phyloP scores from a whole-genome alignment of 2,329 filamentous ascomycete genomes.

The Madurella fahalii region DNA sequence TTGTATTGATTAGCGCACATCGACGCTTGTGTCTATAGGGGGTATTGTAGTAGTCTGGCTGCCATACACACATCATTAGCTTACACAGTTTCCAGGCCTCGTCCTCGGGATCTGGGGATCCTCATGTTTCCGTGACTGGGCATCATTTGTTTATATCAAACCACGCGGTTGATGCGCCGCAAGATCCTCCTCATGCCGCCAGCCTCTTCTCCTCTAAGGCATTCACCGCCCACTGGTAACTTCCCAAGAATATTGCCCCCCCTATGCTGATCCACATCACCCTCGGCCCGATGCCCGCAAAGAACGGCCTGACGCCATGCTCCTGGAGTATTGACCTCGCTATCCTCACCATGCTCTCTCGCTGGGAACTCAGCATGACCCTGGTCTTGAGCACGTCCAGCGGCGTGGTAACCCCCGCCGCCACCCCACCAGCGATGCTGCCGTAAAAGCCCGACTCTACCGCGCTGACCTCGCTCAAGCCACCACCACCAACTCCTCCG shows the following conservation, averaged over 20 bases:
- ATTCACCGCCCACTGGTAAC: constrained; percentile 87
- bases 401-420: constrained; percentile 85
- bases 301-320: constrained; percentile 65
- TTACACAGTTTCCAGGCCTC: neutral
- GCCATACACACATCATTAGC: constrained; percentile 16
- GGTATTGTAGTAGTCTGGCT: constrained; percentile 11
- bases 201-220: constrained; percentile 47
- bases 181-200: neutral
- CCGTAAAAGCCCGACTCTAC: constrained; percentile 82
- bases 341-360: constrained; percentile 55
- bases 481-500: constrained; percentile 11
- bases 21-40: neutral
- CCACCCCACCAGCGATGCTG: constrained; percentile 75
- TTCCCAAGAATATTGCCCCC: constrained; percentile 89
- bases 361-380: constrained; percentile 81
- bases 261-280: constrained; percentile 94
- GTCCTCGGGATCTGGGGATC: neutral
- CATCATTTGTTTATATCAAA: neutral
- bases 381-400: constrained; percentile 95
- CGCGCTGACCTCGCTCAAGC: constrained; percentile 54
- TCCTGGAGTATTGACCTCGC: constrained; percentile 61
- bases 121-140: neutral
- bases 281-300: constrained; percentile 72
- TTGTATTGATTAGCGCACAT: neutral
- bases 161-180: neutral